Conservation (phyloP, 2,329 filamentous ascomycete species). For the Parastagonospora nodorum region DNA sequence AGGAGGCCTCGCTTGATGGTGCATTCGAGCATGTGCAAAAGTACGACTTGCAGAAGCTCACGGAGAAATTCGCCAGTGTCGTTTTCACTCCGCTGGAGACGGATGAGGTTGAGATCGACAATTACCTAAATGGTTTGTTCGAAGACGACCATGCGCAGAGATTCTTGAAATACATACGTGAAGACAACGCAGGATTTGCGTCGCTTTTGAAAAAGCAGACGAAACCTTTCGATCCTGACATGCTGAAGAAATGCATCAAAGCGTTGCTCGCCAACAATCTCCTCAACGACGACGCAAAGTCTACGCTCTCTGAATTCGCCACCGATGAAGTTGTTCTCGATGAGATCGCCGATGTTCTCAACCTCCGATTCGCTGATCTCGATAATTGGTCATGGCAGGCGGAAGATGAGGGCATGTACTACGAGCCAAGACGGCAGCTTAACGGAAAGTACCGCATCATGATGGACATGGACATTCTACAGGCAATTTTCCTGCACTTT, state of each 20-base stretch:
- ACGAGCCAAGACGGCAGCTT: constrained; percentile 54
- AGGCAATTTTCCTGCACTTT: constrained; percentile 61
- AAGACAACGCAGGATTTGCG: constrained; percentile 1
- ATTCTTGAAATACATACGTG: constrained; percentile 5
- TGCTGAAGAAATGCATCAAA: constrained; percentile 14
- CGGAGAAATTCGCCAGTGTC: constrained; percentile 20
- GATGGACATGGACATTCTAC: constrained; percentile 64
- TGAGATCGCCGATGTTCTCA: constrained; percentile 63
- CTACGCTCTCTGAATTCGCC: constrained; percentile 15
- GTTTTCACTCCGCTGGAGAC: constrained; percentile 22
- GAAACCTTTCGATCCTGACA: constrained; percentile 7
- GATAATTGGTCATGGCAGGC: constrained; percentile 58
- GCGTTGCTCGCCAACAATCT: constrained; percentile 18
- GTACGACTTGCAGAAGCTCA: constrained; percentile 18
- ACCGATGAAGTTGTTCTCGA: constrained; percentile 47
- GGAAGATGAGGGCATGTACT: constrained; percentile 6
- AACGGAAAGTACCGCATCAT: constrained; percentile 65
- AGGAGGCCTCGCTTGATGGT: constrained; percentile 14
- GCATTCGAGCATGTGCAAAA: constrained; percentile 20
- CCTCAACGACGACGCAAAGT: constrained; percentile 17
- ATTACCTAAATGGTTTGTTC: constrained; percentile 17
- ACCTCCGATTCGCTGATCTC: constrained; percentile 59
- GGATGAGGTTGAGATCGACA: constrained; percentile 20
- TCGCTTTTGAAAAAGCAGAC: constrained; percentile 4
- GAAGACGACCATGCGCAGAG: constrained; percentile 13